A percentile compares a stretch with the other conserved stretches of the same genome.
Evolutionary conservation across 2,329 filamentous ascomycete species (phyloP).

Genomic region (Neofusicoccum ribis): DNA sequence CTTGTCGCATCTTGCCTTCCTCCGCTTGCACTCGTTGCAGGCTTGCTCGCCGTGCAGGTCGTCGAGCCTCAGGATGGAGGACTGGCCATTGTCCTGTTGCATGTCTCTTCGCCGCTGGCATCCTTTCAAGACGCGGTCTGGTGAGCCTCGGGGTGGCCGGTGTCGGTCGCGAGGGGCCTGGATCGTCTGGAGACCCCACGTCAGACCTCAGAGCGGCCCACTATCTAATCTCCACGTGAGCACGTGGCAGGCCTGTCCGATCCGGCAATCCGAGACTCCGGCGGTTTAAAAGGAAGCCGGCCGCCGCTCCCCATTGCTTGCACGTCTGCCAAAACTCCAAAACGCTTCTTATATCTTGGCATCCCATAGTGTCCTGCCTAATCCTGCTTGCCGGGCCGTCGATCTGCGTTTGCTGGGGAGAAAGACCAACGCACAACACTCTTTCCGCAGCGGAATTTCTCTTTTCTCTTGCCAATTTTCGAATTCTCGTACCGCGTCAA

Average conservation of each 20-base stretch:
- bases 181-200: neutral
- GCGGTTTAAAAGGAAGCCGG: neutral
- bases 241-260: neutral
- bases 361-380: neutral
- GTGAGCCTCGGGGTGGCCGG: neutral
- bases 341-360: neutral
- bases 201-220: neutral
- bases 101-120: neutral
- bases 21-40: constrained; percentile 10
- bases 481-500: no score
- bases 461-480: no score
- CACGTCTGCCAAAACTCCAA: neutral
- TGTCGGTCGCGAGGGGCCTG: neutral
- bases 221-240: constrained; percentile 7
- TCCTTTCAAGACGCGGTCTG: neutral
- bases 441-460: no score
- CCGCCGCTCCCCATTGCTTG: neutral
- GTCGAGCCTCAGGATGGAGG: constrained; percentile 10
- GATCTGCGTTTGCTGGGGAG: no score
- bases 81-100: constrained; percentile 15
- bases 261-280: neutral
- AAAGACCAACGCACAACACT: no score
- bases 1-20: constrained; percentile 10
- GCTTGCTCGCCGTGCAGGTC: neutral
- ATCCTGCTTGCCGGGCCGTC: no score